Base-by-base conservation (phyloP, 2,329 filamentous ascomycete species). In the Exophiala spinifera region DNA sequence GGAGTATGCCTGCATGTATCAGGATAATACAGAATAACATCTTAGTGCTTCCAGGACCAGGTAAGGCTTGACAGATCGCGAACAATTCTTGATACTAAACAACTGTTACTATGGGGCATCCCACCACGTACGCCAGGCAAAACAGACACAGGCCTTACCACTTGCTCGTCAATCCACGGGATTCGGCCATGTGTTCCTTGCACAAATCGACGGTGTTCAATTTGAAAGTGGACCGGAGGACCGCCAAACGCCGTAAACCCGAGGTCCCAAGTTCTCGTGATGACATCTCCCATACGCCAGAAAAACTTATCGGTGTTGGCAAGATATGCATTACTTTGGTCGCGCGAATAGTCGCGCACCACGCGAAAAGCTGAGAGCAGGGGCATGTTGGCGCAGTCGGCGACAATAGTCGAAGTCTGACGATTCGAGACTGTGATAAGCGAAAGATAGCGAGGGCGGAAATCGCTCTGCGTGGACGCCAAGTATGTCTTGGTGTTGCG, bases 11-110 rank as follows among this genome's bases (percentile, higher is more conserved):
- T 10, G 78, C 78, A 56, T 83, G 84, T 8, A 88, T 78, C 15
- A 87, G 68, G 34, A 83, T 81, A 37, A 89, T 82, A 55, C 81
- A 86, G 56, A 87, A 89, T 0, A 82, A 66, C 81, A 89, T 86
- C 65, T 89, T 89, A 1, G 86, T 89, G 58, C 81, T 86, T 0
- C 63, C 86, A 0, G 86, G 87, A 0, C 86, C 86, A 0, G 82
- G 83, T 1, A 89, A 74, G 1, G 83, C 82, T 69, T 89, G 86
- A 15, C 79, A 81, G 43, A 89, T 71, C 21, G 82, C 84, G 67
- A 90, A 89, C 0, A 89, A 76, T 64, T 89, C 86, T 67, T 87
- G 83, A 68, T 85, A 89, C 82, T 86, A 43, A 31, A n/a, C 7
- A 31, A 31, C 28, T 31, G 28, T 31, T 31, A 31, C 3, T 11